Evolutionary conservation across 2,329 filamentous ascomycete species (phyloP), one percentile per base, ranked within the genome.

Genomic region (Colletotrichum karsti): DNA sequence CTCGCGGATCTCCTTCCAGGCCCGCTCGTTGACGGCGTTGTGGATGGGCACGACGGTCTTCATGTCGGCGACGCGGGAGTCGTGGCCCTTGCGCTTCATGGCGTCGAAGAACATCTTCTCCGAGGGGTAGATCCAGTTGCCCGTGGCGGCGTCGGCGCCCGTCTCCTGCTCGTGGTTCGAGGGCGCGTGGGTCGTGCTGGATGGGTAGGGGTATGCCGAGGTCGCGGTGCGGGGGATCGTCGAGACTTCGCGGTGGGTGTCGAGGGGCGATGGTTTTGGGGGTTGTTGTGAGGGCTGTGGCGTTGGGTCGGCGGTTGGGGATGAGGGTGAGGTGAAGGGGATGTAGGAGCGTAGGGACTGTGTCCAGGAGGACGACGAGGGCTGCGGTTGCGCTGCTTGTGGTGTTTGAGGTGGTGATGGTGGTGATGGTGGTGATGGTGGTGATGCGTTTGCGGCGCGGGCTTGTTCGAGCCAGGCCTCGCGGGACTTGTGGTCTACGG

Each of bases 71-170:
- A 88, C 89, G 13, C 85, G 83, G 30, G 88, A 91, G 69, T 90
- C 89, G 82, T 94, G 91, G 46, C 91, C 92, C 81, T 99, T 99
- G 77, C 95, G 91, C 84, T 92, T 90, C 90, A 99, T 95, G 48
- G 96, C 96, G 53, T 97, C 93, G 82, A 98, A 98, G 85, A 99
- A 99, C 90, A 98, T 97, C 76, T 93, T 92, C 79, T 98, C 95
- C 0, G 93, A 96, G 0, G 96, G 96, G 80, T 99, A 99, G 69
- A 99, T 91, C 96, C 96, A 99, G 79, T 98, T 97, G 1, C 95
- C 95, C 0, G 89, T 88, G 39, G 82, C 77, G 56, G 85, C 83
- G 74, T 93, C 90, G 22, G 90, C 85, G 69, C 92, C 92, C 0
- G 91, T 92, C 77, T 97, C 94, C 69, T 88, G 81, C 80, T 98